These are phyloP conservation scores for Yarrowia bubula DNA, from an alignment of 805 yeast genomes.

Conservation along the genomic window DNA sequence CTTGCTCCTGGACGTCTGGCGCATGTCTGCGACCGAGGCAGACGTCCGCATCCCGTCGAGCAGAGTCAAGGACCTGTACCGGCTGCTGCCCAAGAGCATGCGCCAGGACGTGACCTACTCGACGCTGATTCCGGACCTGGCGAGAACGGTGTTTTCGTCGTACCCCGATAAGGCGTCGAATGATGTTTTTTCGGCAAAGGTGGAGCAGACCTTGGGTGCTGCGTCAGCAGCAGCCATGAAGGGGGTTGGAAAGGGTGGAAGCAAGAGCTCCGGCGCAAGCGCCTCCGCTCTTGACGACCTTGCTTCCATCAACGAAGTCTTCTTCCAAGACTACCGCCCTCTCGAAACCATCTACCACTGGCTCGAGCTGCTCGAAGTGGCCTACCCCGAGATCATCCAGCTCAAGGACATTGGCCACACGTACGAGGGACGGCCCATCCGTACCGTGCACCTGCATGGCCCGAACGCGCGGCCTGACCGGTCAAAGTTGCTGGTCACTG, in stretches of 20 bases:
- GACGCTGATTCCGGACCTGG: slow-evolving; percentile 35
- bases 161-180: slow-evolving; percentile 30
- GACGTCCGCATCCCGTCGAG: slow-evolving; percentile 33
- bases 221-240: too few relatives aligned
- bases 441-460: slow-evolving; percentile 56
- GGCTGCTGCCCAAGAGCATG: slow-evolving; percentile 33
- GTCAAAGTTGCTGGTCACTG: slow-evolving; percentile 71
- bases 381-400: slow-evolving; percentile 61
- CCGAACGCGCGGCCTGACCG: slow-evolving; percentile 43
- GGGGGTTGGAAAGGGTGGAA: too few relatives aligned
- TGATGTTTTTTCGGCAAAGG: neutral
- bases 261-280: too few relatives aligned
- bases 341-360: slow-evolving; percentile 68
- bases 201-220: neutral
- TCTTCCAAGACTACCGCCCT: slow-evolving; percentile 69
- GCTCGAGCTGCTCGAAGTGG: slow-evolving; percentile 58
- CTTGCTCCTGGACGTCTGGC: slow-evolving; percentile 36
- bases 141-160: slow-evolving; percentile 34
- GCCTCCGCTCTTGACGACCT: neutral
- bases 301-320: slow-evolving; percentile 40
- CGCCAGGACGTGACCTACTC: slow-evolving; percentile 30
- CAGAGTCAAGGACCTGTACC: slow-evolving; percentile 32
- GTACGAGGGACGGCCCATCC: slow-evolving; percentile 67
- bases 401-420: slow-evolving; percentile 73
- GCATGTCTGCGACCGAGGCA: slow-evolving; percentile 29